Base-by-base conservation (phyloP, 2,329 filamentous ascomycete genomes). In the Aspergillus sp. region DNA sequence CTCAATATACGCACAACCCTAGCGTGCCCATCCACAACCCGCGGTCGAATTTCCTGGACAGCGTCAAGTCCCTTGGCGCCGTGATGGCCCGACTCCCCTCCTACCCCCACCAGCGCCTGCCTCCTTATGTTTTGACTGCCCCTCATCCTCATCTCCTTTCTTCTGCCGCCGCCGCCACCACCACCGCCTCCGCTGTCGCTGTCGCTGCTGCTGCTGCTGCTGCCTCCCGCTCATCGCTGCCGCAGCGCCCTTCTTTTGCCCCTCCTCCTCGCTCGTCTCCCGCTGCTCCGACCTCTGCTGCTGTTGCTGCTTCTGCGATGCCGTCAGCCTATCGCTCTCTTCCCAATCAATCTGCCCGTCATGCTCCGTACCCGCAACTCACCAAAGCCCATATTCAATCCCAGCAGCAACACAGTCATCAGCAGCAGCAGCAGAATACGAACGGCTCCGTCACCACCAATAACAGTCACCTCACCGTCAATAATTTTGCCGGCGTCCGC, bases 1-100 rank as follows among this genome's bases (percentile, higher is more conserved):
- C 92, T 25, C 91, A 96, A 72, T 99, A 95, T 76, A 96, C 93
- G 4, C 90, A 95, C 67, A 87, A 96, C 75, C 85, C 83, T 44
- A 77, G 75, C 58, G 80, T 79, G 57, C 64, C 67, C 59, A 65
- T 76, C 62, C 76, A 81, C 73, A 80, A 82, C 67, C 74, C 75
- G 61, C 72, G 75, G 61, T 76, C 78, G 60, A 80, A 80, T 73
- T 82, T 81, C 73, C 72, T 82, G 55, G 77, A 80, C 62, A 76
- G 72, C 63, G 75, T 80, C 60, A 76, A 75, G 69, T 72, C 70
- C 56, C 68, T 72, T 68, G 70, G 70, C 68, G 68, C 70, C 58
- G 63, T 65, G 63, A 63, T 66, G 62, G 63, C 62, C 63, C 66
- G 65, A 58, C 57, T 64, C 56, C 65, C 62, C 63, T 65, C 62